Conservation (phyloP, 1,139 yeast species). For the Wickerhamomyces sp. region DNA sequence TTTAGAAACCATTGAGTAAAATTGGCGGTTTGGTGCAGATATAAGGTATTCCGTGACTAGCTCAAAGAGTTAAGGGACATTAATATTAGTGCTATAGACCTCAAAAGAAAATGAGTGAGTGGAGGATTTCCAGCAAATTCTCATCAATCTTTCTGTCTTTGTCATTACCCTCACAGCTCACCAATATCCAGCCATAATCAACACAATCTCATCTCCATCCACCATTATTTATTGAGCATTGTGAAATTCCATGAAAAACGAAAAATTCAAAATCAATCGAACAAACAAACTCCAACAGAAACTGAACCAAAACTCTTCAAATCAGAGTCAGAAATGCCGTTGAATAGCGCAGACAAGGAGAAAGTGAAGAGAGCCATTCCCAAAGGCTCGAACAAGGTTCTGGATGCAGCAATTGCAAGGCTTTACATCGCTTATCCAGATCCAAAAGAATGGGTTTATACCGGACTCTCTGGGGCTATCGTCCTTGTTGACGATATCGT, state of each 20-base stretch:
- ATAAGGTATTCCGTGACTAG: too few species aligned
- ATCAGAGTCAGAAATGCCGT: slow-evolving; percentile 12
- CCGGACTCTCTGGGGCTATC: slow-evolving; percentile 86
- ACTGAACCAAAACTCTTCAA: background rate
- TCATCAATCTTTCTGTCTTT: too few species aligned
- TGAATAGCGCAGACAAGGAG: slow-evolving; percentile 74
- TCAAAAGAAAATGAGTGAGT: too few species aligned
- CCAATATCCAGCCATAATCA: too few species aligned
- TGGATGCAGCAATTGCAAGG: slow-evolving; percentile 88
- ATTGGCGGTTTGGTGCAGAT: too few species aligned
- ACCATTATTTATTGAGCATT: too few species aligned
- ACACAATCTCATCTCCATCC: too few species aligned
- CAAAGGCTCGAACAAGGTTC: slow-evolving; percentile 77
- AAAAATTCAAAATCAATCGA: background rate
- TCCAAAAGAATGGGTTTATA: slow-evolving; percentile 74
- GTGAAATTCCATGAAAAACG: background rate
- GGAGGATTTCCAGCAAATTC: too few species aligned
- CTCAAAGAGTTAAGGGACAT: too few species aligned
- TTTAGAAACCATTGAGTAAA: too few species aligned
- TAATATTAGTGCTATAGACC: too few species aligned
- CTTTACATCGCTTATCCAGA: slow-evolving; percentile 88
- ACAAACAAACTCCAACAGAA: background rate
- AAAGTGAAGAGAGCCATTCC: slow-evolving; percentile 86
- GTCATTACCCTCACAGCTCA: too few species aligned
- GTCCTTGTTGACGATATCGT: slow-evolving; percentile 87